These are phyloP conservation scores for Shiraia sp. DNA, from an alignment of 2,329 filamentous ascomycete genomes.

Conservation along the genomic window DNA sequence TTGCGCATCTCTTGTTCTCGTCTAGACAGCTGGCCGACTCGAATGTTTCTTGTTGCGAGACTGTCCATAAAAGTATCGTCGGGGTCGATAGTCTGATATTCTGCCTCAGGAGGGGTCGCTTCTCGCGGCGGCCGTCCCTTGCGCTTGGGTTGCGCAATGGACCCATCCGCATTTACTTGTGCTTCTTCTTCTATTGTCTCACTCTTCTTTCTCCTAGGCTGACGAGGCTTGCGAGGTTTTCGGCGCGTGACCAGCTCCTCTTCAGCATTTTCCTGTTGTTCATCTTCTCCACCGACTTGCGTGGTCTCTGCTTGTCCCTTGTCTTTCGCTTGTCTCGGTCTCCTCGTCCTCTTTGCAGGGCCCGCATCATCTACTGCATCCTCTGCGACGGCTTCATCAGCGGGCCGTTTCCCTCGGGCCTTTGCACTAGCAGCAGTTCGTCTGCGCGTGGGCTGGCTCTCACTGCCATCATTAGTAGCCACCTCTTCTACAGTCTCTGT, in stretches of 20 bases:
- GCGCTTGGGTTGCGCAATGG: constrained; percentile 18
- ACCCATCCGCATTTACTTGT: constrained; percentile 12
- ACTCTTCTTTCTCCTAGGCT: constrained; percentile 19
- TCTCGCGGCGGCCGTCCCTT: constrained; percentile 33
- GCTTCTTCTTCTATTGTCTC: constrained; percentile 13
- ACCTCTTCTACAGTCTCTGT: constrained; percentile 12
- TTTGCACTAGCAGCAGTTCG: constrained; percentile 13
- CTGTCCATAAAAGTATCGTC: constrained; percentile 72
- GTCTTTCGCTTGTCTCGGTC: constrained; percentile 29
- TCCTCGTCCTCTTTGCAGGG: constrained; percentile 32
- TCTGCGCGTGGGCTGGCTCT: constrained; percentile 11
- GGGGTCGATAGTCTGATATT: constrained; percentile 61
- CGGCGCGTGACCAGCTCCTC: constrained; percentile 11
- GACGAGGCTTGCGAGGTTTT: constrained; percentile 26
- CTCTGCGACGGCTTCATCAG: constrained; percentile 10
- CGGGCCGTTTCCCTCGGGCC: constrained; percentile 22
- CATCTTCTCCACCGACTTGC: constrained; percentile 13
- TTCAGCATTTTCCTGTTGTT: constrained; percentile 11
- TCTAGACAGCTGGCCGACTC: constrained; percentile 76
- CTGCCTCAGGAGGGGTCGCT: constrained; percentile 42
- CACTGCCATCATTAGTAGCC: constrained; percentile 11
- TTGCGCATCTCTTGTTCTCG: constrained; percentile 73
- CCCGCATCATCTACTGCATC: constrained; percentile 14
- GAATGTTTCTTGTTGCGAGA: constrained; percentile 63
- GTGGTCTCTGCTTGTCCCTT: constrained; percentile 9